Evolutionary conservation across 495 filamentous ascomycete genomes (phyloP).

Genomic region (Pseudoneurospora amorphoporcata): DNA sequence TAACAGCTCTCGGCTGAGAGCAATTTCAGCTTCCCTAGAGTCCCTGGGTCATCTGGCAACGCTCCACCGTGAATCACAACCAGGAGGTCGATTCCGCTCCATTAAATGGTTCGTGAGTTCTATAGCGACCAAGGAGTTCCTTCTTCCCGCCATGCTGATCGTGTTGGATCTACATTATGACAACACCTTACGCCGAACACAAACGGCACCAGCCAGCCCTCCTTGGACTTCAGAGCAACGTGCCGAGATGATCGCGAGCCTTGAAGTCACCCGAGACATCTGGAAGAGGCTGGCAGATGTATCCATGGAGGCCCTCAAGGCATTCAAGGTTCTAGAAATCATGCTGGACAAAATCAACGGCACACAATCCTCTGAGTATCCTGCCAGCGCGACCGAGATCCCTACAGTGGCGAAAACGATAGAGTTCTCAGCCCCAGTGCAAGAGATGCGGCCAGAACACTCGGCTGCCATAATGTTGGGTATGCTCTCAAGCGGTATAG

Average conservation of each 20-base stretch:
- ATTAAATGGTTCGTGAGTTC: slow-evolving; percentile 67
- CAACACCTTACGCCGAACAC: slow-evolving; percentile 18
- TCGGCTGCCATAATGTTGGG: slow-evolving; percentile 74
- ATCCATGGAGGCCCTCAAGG: slow-evolving; percentile 86
- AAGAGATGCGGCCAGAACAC: slow-evolving; percentile 44
- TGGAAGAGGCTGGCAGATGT: slow-evolving; percentile 66
- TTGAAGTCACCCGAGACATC: slow-evolving; percentile 63
- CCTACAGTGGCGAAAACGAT: slow-evolving; percentile 24
- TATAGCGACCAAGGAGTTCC: slow-evolving; percentile 73
- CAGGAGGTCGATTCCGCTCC: slow-evolving; percentile 57
- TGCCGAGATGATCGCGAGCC: slow-evolving; percentile 60
- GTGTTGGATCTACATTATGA: slow-evolving; percentile 62
- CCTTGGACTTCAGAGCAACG: slow-evolving; percentile 61
- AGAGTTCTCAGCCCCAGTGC: slow-evolving; percentile 13
- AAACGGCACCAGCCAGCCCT: slow-evolving; percentile 33
- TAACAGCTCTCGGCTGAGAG: slow-evolving; percentile 67
- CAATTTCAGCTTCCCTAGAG: slow-evolving; percentile 68
- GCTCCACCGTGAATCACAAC: slow-evolving; percentile 64
- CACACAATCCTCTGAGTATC: slow-evolving; percentile 9
- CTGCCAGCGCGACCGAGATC: slow-evolving; percentile 3
- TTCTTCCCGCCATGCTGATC: slow-evolving; percentile 83
- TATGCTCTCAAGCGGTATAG: slow-evolving; percentile 60
- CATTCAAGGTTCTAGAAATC: slow-evolving; percentile 59
- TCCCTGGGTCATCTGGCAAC: slow-evolving; percentile 66
- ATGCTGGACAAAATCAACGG: slow-evolving; percentile 67